Percentiles rank a stretch among this genome's conserved stretches.
phyloP scores from a whole-genome alignment of 2,329 filamentous ascomycete species.

The Epichloe typhina region DNA sequence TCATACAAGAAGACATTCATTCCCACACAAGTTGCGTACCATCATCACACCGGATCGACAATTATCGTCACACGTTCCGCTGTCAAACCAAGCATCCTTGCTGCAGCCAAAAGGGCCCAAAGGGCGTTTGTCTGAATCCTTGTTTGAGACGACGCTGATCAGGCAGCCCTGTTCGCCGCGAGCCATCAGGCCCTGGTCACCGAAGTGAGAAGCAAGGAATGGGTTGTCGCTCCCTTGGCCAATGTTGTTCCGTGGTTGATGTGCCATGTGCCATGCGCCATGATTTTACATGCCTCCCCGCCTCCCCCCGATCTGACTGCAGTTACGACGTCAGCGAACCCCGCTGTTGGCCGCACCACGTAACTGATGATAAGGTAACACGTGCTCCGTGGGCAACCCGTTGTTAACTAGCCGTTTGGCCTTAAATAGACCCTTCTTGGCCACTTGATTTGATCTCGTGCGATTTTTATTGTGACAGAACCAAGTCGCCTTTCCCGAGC shows the following conservation, averaged over 20 bases:
- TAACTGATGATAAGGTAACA: background rate
- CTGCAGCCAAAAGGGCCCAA: background rate
- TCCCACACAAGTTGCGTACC: background rate
- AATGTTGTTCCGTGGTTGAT: background rate
- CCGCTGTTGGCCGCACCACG: background rate
- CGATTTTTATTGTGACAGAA: too few relatives aligned
- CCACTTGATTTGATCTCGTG: background rate
- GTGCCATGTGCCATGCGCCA: background rate
- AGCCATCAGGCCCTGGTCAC: background rate
- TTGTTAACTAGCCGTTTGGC: background rate
- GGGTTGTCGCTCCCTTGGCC: background rate
- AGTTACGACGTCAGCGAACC: slow-evolving; percentile 4
- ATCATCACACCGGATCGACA: background rate
- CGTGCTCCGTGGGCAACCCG: too few relatives aligned
- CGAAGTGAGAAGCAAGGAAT: background rate
- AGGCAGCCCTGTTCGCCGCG: background rate
- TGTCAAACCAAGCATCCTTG: background rate
- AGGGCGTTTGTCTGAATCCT: background rate
- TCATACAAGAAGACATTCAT: background rate
- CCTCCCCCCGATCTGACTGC: background rate
- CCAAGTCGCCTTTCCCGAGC: background rate
- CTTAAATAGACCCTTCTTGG: background rate
- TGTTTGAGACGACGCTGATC: background rate
- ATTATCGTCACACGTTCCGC: background rate
- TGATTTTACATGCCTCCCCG: background rate